Base-by-base conservation (phyloP, 148 eudicot genomes). In the Nepenthes gracilis region DNA sequence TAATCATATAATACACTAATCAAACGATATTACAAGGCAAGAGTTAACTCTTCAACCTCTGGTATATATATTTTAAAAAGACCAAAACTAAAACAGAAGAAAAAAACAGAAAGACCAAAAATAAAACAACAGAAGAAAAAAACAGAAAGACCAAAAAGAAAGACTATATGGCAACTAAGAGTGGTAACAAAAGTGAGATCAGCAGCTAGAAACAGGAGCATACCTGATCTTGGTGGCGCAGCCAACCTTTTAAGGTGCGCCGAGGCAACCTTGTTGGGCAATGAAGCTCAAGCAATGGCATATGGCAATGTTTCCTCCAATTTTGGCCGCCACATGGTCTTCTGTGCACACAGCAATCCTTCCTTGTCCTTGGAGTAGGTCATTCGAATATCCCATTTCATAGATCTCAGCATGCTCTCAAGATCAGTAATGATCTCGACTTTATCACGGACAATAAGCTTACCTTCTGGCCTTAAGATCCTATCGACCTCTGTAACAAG, bases 311-410 rank as follows among this genome's bases (percentile, higher is more conserved):
- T 65, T 45, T 65, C 68, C 1, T 34, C 12, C 15, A 56, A 54
- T 7, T 47, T 35, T 2, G 68, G 68, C 37, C 68, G 68, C 68
- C 68, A 65, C 47, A 43, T 32, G n/a, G 68, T 65, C 61, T 65
- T 65, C 54, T 65, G 68, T 55, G 68, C 68, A 55, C 43, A 65
- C 45, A 65, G 10, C 40, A 65, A 57, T 14, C 68, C 68, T 47
- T 65, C 61, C 51, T 56, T 47, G 52, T 65, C 61, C 54, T 65
- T 57, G 61, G 68, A 65, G 15, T 45, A 65, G 13, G 68, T 57
- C 68, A 65, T 65, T 54, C 55, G 52, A 36, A 65, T 57, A 52
- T 65, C 68, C 68, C 68, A 65, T 15, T 57, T 43, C 61, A 65
- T 55, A 7, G 68, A 43, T 12, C 68, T 57, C 6, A 65, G 57